Percentiles rank a stretch among this genome's conserved stretches.
These are phyloP conservation scores for Ganoderma boninense DNA, from an alignment of 1,284 basidiomycete species.

Conservation along the genomic window DNA sequence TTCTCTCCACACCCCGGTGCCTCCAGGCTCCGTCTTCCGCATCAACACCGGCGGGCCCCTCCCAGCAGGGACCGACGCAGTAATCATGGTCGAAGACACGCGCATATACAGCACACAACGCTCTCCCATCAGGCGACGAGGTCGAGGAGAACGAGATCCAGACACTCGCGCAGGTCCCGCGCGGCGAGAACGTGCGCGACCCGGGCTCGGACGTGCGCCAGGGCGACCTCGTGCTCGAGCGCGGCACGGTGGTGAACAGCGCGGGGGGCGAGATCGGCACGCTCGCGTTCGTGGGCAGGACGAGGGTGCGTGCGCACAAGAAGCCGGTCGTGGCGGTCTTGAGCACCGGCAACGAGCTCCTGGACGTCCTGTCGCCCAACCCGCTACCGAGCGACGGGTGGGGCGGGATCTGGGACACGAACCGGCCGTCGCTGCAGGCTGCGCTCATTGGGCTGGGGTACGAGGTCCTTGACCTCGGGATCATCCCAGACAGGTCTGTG, in stretches of 20 bases:
- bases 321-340: constrained; percentile 83
- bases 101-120: constrained; percentile 62
- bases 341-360: constrained; percentile 87
- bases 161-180: constrained; percentile 68
- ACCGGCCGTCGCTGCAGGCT: constrained; percentile 80
- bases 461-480: constrained; percentile 82
- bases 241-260: constrained; percentile 67
- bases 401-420: constrained; percentile 85
- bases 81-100: constrained; percentile 95
- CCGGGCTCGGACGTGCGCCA: constrained; percentile 78
- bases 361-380: constrained; percentile 64
- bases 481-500: constrained; percentile 76
- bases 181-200: constrained; percentile 77
- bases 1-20: constrained; percentile 49
- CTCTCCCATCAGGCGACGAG: constrained; percentile 37
- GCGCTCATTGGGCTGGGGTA: constrained; percentile 79
- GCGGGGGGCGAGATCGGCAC: constrained; percentile 90
- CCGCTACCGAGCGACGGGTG: constrained; percentile 54
- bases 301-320: constrained; percentile 70
- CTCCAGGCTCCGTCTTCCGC: constrained; percentile 67
- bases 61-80: constrained; percentile 77
- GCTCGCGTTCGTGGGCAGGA: constrained; percentile 79
- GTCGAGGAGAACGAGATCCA: constrained; percentile 76
- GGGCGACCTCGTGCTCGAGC: constrained; percentile 73
- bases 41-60: constrained; percentile 84